Conservation (phyloP, 1,284 basidiomycete species). For the Inonotus obliquus region DNA sequence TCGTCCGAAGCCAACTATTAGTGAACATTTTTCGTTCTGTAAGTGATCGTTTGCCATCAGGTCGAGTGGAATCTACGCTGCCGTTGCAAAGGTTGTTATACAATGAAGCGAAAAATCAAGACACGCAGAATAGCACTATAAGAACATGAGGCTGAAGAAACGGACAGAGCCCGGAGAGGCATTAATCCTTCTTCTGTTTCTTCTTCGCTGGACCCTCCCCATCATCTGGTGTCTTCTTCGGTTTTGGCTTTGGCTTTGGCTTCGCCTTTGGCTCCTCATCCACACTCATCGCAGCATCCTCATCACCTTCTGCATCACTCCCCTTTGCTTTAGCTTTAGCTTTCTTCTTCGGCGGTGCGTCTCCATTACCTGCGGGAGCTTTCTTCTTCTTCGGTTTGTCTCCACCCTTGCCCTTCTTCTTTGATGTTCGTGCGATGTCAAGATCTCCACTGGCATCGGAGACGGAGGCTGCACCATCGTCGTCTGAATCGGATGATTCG, state of each 20-base stretch:
- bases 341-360: slow-evolving; percentile 9
- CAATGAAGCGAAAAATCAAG: not conserved
- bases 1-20: too few species aligned
- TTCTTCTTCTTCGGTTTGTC: slow-evolving; percentile 39
- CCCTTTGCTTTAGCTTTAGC: not conserved
- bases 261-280: slow-evolving; percentile 38
- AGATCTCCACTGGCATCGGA: slow-evolving; percentile 76
- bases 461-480: slow-evolving; percentile 71
- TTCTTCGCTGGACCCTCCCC: slow-evolving; percentile 65
- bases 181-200: slow-evolving; percentile 48
- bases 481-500: slow-evolving; percentile 66
- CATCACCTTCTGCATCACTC: slow-evolving; percentile 33
- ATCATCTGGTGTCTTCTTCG: slow-evolving; percentile 39
- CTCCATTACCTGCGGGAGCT: slow-evolving; percentile 21
- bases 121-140: not conserved
- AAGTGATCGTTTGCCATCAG: not conserved
- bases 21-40: not conserved
- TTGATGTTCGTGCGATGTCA: slow-evolving; percentile 47
- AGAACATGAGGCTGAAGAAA: not conserved
- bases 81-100: not conserved
- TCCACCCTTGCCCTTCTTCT: slow-evolving; percentile 31
- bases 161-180: not conserved
- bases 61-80: not conserved
- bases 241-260: slow-evolving; percentile 40
- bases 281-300: slow-evolving; percentile 31